Evolutionary conservation across 148 eudicot species (phyloP).

Genomic region (Cornus suecica): DNA sequence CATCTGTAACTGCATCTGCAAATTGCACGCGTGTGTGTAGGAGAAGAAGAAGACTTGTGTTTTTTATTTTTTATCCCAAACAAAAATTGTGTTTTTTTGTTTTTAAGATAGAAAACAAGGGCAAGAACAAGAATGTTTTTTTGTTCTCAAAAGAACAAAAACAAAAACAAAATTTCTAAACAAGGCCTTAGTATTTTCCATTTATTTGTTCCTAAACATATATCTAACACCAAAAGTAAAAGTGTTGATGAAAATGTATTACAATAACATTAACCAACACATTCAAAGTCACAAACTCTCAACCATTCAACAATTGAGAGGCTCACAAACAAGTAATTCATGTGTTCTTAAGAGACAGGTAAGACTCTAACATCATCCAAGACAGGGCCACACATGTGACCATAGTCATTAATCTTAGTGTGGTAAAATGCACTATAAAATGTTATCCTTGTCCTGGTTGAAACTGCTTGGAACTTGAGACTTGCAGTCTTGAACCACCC

Average conservation of each 20-base stretch:
- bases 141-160: too few relatives aligned
- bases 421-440: constrained; percentile 57
- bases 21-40: too few relatives aligned
- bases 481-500: constrained; percentile 29
- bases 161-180: too few relatives aligned
- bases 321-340: not conserved
- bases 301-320: not conserved
- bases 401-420: constrained; percentile 42
- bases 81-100: too few relatives aligned
- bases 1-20: too few relatives aligned
- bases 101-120: too few relatives aligned
- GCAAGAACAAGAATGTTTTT: too few relatives aligned
- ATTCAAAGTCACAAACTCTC: not conserved
- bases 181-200: too few relatives aligned
- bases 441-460: constrained; percentile 36
- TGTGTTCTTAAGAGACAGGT: constrained; percentile 4
- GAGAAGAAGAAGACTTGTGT: too few relatives aligned
- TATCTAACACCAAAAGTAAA: too few relatives aligned
- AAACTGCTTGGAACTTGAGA: constrained; percentile 36
- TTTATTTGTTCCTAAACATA: not conserved
- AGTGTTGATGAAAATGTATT: too few relatives aligned
- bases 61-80: too few relatives aligned
- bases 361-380: constrained; percentile 60
- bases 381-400: constrained; percentile 70
- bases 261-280: not conserved